phyloP scores from a whole-genome alignment of 805 yeast genomes.

The Lipomyces orientalis region DNA sequence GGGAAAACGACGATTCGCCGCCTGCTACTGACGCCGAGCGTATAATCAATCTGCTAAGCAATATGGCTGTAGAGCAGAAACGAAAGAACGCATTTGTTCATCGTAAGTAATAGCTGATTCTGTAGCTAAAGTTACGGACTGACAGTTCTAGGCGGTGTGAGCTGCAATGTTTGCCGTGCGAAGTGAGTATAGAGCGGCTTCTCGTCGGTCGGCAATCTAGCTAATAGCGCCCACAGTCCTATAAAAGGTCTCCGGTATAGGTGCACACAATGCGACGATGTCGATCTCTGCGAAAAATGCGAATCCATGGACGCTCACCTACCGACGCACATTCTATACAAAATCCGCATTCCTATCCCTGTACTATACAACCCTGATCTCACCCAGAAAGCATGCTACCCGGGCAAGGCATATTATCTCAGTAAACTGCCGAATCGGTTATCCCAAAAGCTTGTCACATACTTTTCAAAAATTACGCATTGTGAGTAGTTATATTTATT shows the following conservation, averaged over 20 bases:
- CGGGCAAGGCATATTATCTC: slow-evolving; percentile 28
- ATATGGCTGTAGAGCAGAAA: slow-evolving; percentile 40
- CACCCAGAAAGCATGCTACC: slow-evolving; percentile 36
- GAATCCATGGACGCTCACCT: slow-evolving; percentile 43
- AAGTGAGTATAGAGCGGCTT: neutral
- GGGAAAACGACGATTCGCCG: neutral
- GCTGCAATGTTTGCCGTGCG: slow-evolving; percentile 43
- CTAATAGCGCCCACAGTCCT: slow-evolving; percentile 41
- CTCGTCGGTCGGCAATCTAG: neutral
- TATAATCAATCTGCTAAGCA: slow-evolving; percentile 31
- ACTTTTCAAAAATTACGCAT: slow-evolving; percentile 14
- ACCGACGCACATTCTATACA: slow-evolving; percentile 39
- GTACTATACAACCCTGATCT: slow-evolving; percentile 41
- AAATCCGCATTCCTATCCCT: slow-evolving; percentile 43
- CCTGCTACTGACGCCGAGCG: neutral
- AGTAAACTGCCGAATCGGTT: slow-evolving; percentile 18
- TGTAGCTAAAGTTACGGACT: neutral
- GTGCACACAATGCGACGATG: slow-evolving; percentile 59
- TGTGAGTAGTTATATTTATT: slow-evolving; percentile 12
- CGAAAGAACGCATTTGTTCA: slow-evolving; percentile 40
- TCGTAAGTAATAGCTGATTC: slow-evolving; percentile 20
- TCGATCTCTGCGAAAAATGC: slow-evolving; percentile 58
- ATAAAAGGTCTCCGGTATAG: slow-evolving; percentile 56
- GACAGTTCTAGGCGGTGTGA: slow-evolving; percentile 37
- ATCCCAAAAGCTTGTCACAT: neutral